A percentile compares a stretch with the other conserved stretches of the same genome.
phyloP scores from a whole-genome alignment of 129 eudicot genomes.

The Apium graveolens region DNA sequence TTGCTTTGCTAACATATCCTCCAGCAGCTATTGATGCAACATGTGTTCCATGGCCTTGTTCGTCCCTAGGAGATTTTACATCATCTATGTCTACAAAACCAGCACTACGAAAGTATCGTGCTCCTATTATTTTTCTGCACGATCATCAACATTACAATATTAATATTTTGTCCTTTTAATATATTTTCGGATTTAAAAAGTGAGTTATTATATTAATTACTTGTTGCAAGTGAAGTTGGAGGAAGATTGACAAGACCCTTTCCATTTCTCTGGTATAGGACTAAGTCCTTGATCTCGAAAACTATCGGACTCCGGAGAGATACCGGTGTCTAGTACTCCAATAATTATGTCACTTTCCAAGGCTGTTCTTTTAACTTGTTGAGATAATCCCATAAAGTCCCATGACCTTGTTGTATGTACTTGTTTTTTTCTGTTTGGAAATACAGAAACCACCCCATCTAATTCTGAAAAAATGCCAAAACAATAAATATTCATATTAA shows the following conservation, averaged over 20 bases:
- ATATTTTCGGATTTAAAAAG: neutral
- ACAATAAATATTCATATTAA: neutral
- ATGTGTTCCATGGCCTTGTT: slow-evolving; percentile 68
- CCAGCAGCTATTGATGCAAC: slow-evolving; percentile 76
- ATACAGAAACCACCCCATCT: slow-evolving; percentile 46
- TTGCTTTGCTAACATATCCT: slow-evolving; percentile 37
- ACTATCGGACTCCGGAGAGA: slow-evolving; percentile 34
- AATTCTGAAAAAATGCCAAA: slow-evolving; percentile 15
- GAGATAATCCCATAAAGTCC: slow-evolving; percentile 46
- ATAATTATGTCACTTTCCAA: slow-evolving; percentile 32
- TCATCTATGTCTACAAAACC: neutral
- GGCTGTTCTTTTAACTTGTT: slow-evolving; percentile 12
- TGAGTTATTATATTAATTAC: slow-evolving; percentile 9
- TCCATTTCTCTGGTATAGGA: slow-evolving; percentile 42
- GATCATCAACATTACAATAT: neutral
- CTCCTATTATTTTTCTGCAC: slow-evolving; percentile 67
- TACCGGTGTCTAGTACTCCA: slow-evolving; percentile 36
- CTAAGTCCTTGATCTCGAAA: slow-evolving; percentile 23
- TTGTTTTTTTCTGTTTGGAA: slow-evolving; percentile 27
- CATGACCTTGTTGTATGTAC: slow-evolving; percentile 53
- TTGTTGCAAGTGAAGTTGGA: slow-evolving; percentile 49
- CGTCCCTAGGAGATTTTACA: slow-evolving; percentile 46
- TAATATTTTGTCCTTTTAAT: neutral
- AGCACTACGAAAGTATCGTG: slow-evolving; percentile 31
- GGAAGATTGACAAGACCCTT: slow-evolving; percentile 34